Evolutionary conservation across 75 land plant genomes (phyloP), one percentile per base, ranked within the genome.

Genomic region (Sequoia sempervirens): DNA sequence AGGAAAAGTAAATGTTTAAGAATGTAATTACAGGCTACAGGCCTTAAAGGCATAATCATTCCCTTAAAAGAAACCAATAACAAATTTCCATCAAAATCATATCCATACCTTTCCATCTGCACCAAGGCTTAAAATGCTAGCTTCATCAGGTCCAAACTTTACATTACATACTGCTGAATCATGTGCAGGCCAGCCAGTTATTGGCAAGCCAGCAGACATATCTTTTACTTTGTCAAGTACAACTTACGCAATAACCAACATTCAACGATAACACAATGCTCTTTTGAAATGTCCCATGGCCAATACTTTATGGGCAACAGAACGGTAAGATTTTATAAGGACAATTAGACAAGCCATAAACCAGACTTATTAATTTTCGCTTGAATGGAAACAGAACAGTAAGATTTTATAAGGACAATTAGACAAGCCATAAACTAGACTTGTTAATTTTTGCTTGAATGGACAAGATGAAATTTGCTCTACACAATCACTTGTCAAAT

Each of bases 131-230:
- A 95, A 96, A 85, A 96, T 95, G 85, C 99, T 96, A 6, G 99
- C 91, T 82, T 96, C 98, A 85, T 95, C 96, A 74, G 93, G 93
- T 52, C 97, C 99, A 91, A 96, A 96, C 84, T 89, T 91, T 36
- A 97, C 87, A 81, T 93, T 96, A 80, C 90, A 89, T 53, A 96
- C 94, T 40, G 99, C 94, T 85, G 98, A 90, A 90, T 97, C 98
- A 89, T 97, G 99, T 32, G 99, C 99, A 64, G 99, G 99, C 99
- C 99, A 97, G 30, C 99, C 99, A 32, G 99, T 97, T 69, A 97
- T 94, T 91, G 97, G 99, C n/a, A 95, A 90, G 52, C 95, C 89
- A 50, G 93, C 96, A 85, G 93, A 90, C 96, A 94, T 93, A 82
- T 97, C 99, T 97, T n/a, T 81, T 23, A 40, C 2, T 61, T 54